phyloP scores from a whole-genome alignment of 148 eudicot genomes.

The Simmondsia chinensis region DNA sequence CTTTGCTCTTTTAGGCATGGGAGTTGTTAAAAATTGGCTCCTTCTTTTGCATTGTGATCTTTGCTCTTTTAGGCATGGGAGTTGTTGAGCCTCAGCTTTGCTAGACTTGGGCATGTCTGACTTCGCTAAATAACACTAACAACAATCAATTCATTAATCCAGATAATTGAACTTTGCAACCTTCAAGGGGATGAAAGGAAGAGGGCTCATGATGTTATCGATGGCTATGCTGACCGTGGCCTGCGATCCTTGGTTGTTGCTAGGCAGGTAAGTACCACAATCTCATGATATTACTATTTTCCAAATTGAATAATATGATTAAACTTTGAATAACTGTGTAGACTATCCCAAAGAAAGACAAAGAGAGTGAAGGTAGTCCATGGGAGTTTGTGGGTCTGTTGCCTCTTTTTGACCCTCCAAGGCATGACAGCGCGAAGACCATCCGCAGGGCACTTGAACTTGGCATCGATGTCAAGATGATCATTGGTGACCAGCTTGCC shows the following conservation, averaged over 20 bases:
- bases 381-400: conserved; percentile 93
- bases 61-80: too few species aligned
- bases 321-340: conserved; percentile 11
- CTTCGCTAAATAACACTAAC: too few species aligned
- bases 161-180: conserved; percentile 81
- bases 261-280: conserved; percentile 75
- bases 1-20: too few species aligned
- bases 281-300: too few species aligned
- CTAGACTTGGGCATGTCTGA: too few species aligned
- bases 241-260: conserved; percentile 80
- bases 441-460: conserved; percentile 83
- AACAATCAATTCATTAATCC: not conserved
- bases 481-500: conserved; percentile 96
- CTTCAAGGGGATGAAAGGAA: conserved; percentile 52
- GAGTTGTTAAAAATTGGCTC: too few species aligned
- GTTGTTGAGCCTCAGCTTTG: too few species aligned
- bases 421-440: conserved; percentile 97
- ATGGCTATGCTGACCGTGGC: conserved; percentile 71
- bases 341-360: conserved; percentile 65
- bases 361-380: conserved; percentile 64
- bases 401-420: conserved; percentile 92
- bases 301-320: too few species aligned
- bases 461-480: conserved; percentile 94
- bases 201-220: conserved; percentile 58
- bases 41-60: too few species aligned